Conservation (phyloP, 305 asterid species). For the Caryopteris hybrid region DNA sequence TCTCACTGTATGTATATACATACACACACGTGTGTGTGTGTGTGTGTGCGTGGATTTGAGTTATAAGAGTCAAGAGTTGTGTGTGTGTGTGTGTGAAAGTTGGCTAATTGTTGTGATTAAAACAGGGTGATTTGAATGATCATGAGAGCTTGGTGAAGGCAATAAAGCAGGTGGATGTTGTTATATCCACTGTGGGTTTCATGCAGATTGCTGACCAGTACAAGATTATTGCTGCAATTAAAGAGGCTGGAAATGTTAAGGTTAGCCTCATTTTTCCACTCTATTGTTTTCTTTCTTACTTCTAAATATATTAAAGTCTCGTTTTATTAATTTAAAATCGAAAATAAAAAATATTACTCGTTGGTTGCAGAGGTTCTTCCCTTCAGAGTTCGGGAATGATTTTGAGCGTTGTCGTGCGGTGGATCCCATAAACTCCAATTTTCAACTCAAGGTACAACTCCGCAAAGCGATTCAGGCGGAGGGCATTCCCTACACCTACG, state of each 20-base stretch:
- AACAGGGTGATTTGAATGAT: conserved; percentile 75
- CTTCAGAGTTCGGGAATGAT: conserved; percentile 75
- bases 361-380: conserved; percentile 53
- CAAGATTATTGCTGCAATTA: conserved; percentile 70
- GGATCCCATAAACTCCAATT: conserved; percentile 52
- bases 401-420: conserved; percentile 48
- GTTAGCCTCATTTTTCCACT: conserved; percentile 4
- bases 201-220: conserved; percentile 51
- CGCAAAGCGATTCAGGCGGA: conserved; percentile 59
- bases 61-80: not conserved
- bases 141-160: conserved; percentile 79
- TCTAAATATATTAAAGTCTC: not conserved
- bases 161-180: conserved; percentile 81
- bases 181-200: conserved; percentile 54
- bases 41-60: not conserved
- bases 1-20: conserved; percentile 39
- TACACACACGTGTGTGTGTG: not conserved
- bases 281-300: not conserved
- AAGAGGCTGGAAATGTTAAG: conserved; percentile 79
- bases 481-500: conserved; percentile 54
- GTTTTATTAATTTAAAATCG: not conserved
- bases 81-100: not conserved
- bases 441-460: conserved; percentile 33
- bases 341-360: not conserved
- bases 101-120: not conserved